Evolutionary conservation across 208 protist genomes (phyloP), one percentile per base, ranked within the genome.

Genomic region (Acanthamoeba sp.): DNA sequence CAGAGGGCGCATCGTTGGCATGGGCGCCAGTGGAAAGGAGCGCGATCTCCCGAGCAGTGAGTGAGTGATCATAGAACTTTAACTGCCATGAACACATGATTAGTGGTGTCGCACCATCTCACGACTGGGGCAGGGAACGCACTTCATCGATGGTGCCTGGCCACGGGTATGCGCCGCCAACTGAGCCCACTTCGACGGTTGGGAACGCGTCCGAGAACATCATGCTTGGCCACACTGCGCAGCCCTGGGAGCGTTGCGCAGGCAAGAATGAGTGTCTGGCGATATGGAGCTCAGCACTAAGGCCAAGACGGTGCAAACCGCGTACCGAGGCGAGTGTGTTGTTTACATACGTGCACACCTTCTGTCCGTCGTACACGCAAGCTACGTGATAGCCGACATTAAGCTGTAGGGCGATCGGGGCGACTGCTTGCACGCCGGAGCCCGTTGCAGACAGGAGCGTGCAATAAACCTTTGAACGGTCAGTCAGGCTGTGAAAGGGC

Each of bases 101-200:
- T 42, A 14, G 36, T 40, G 36, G 5, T 42, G n/a, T 1, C n/a
- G 14, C 0, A 29, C 0, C n/a, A 9, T 40, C 12, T 2, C 12
- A 7, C 27, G 22, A 29, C 18, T 7, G 12, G 55, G 18, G 57
- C 27, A 27, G n/a, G 66, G 5, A 78, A 34, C 18, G 18, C 20
- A 78, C 66, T 32, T 78, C 66, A 20, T 78, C 66, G n/a, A 78
- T 78, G n/a, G 29, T 78, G 66, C 66, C 66, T 20, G 1, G 36
- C 29, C 24, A 78, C 14, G 1, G 1, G n/a, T 34, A 45, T 0
- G 0, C 0, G 29, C 24, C 66, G 2, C 22, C 16, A 0, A 27
- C 57, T 10, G 57, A 64, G 0, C 66, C 66, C 0, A 78, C 66
- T 7, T n/a, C 12, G 14, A 78, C 6, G 34, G 1, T 12, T 20